A percentile compares a stretch with the other conserved stretches of the same genome.
phyloP scores from a whole-genome alignment of 2,329 filamentous ascomycete genomes.

The Fusarium chaquense region DNA sequence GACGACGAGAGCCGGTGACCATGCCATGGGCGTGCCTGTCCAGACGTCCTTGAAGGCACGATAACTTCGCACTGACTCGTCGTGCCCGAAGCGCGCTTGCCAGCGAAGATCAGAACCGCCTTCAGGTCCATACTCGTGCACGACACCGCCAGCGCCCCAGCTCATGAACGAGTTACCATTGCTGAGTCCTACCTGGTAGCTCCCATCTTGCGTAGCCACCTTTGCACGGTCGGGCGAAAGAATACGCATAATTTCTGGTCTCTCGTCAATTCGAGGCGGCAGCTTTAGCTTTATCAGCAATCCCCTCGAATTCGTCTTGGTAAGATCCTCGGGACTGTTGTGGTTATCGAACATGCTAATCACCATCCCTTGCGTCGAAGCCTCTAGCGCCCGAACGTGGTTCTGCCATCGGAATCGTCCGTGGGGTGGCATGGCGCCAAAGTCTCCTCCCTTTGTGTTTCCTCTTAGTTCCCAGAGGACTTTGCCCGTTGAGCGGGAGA shows the following conservation, averaged over 20 bases:
- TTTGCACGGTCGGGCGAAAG: conserved; percentile 26
- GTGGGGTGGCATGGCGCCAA: conserved; percentile 41
- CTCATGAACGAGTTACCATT: conserved; percentile 45
- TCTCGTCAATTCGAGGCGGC: conserved; percentile 26
- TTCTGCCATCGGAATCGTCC: conserved; percentile 54
- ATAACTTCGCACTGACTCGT: conserved; percentile 39
- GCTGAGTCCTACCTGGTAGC: conserved; percentile 29
- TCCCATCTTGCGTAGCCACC: conserved; percentile 34
- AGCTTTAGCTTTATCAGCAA: conserved; percentile 31
- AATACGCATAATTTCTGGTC: conserved; percentile 22
- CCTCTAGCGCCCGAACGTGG: conserved; percentile 48
- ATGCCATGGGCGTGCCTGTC: conserved; percentile 39
- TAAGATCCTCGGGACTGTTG: conserved; percentile 40
- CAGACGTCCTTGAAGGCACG: conserved; percentile 45
- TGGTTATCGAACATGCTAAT: conserved; percentile 55
- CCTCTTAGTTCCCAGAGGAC: conserved; percentile 46
- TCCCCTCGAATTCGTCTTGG: conserved; percentile 15
- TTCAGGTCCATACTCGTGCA: conserved; percentile 44
- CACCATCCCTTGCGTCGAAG: conserved; percentile 35
- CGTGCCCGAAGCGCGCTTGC: conserved; percentile 43
- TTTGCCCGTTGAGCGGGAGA: conserved; percentile 39
- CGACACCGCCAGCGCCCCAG: conserved; percentile 41
- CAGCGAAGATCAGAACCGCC: conserved; percentile 42
- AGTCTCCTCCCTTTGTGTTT: conserved; percentile 41
- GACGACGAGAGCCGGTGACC: conserved; percentile 30